These are phyloP conservation scores for Saccharomyces hybrid DNA, from an alignment of 1,139 yeast species.

Conservation along the genomic window DNA sequence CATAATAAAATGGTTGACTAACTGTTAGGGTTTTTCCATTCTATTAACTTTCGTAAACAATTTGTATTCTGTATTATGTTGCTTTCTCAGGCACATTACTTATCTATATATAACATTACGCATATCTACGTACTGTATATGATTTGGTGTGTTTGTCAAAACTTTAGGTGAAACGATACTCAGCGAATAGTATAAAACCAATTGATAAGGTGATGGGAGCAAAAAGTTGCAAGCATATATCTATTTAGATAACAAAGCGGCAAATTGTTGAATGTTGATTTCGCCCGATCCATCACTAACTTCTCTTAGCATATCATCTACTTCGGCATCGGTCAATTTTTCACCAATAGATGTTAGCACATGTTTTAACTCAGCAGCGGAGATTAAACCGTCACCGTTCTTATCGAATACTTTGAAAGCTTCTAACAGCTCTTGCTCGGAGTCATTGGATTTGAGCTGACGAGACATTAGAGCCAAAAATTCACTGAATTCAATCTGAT, in stretches of 20 bases:
- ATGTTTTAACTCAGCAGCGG: conserved; percentile 93
- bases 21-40: no score
- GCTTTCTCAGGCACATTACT: not conserved
- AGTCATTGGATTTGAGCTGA: conserved; percentile 92
- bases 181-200: not conserved
- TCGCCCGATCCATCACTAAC: conserved; percentile 96
- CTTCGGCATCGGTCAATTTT: conserved; percentile 90
- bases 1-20: not conserved
- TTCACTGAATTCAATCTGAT: conserved; percentile 87
- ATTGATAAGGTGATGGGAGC: conserved; percentile 1
- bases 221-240: not conserved
- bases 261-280: conserved; percentile 92
- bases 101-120: not conserved
- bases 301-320: conserved; percentile 92
- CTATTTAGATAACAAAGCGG: conserved; percentile 54
- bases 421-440: conserved; percentile 94
- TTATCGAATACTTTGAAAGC: conserved; percentile 88
- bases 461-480: conserved; percentile 69
- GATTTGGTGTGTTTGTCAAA: not conserved
- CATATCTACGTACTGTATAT: not conserved
- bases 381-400: conserved; percentile 94
- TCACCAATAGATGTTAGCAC: conserved; percentile 97
- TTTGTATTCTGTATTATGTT: not conserved
- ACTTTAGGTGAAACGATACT: not conserved
- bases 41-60: not conserved